Evolutionary conservation across 2,329 filamentous ascomycete genomes (phyloP).

Genomic region (Hypoxylon sp.): DNA sequence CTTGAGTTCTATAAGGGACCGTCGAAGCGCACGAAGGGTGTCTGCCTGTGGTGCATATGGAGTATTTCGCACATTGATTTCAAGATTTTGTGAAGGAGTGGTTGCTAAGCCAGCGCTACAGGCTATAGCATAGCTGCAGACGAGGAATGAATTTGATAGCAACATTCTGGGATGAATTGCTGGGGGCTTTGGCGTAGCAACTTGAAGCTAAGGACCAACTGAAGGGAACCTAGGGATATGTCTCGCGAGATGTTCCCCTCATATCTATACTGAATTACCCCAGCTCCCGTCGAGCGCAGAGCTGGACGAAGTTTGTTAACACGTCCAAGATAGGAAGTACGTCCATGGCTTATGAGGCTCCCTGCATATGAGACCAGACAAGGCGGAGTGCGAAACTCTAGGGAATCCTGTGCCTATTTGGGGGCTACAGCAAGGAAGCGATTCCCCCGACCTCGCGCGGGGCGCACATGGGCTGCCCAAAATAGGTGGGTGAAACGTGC

Average conservation of each 20-base stretch:
- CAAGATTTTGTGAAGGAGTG: conserved; percentile 21
- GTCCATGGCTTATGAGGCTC: conserved; percentile 24
- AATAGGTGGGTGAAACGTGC: conserved; percentile 36
- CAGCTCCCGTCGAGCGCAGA: conserved; percentile 4
- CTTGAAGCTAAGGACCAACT: not conserved
- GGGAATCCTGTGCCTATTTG: conserved; percentile 23
- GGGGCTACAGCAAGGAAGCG: conserved; percentile 32
- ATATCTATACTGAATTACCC: conserved; percentile 22
- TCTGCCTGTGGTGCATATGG: conserved; percentile 40
- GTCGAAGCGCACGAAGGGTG: conserved; percentile 46
- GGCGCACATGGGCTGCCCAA: conserved; percentile 30
- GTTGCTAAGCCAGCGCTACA: conserved; percentile 23
- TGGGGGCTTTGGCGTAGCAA: conserved; percentile 7
- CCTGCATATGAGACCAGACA: conserved; percentile 31
- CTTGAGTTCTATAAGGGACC: conserved; percentile 43
- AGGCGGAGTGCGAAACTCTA: conserved; percentile 26
- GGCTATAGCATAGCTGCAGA: conserved; percentile 30
- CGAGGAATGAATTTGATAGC: conserved; percentile 13
- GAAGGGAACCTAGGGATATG: not conserved
- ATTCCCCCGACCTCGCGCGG: conserved; percentile 36
- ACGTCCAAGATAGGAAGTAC: conserved; percentile 21
- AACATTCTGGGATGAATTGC: conserved; percentile 27
- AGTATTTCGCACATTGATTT: conserved; percentile 48
- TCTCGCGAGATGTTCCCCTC: conserved; percentile 7
- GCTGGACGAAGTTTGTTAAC: conserved; percentile 1